These are phyloP conservation scores for Venturia asperata DNA, from an alignment of 2,329 filamentous ascomycete species.

Conservation along the genomic window DNA sequence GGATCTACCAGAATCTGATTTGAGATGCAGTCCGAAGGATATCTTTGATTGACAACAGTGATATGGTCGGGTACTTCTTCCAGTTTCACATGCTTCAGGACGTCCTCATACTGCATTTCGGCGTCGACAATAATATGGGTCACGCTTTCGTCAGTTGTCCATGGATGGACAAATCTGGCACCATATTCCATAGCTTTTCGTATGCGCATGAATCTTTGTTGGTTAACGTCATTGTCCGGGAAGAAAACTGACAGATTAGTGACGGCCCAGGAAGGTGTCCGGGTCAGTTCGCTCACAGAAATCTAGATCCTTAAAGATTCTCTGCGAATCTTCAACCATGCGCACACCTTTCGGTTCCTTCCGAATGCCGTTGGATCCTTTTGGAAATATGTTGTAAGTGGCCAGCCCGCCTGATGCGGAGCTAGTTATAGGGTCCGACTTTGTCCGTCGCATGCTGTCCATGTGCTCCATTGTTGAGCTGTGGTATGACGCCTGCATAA, in stretches of 20 bases:
- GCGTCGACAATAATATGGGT: constrained; percentile 79
- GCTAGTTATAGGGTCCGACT: background rate
- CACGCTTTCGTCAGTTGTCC: constrained; percentile 42
- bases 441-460: background rate
- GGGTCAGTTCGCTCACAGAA: constrained; percentile 25
- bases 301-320: constrained; percentile 30
- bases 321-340: constrained; percentile 28
- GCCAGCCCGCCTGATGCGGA: background rate
- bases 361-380: constrained; percentile 6
- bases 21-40: constrained; percentile 60
- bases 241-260: constrained; percentile 48
- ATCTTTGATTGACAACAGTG: constrained; percentile 59
- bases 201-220: constrained; percentile 62
- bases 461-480: background rate
- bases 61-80: constrained; percentile 44
- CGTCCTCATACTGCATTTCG: constrained; percentile 54
- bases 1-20: constrained; percentile 46
- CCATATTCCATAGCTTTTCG: constrained; percentile 68
- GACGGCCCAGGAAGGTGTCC: background rate
- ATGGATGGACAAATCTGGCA: constrained; percentile 59
- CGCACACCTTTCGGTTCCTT: constrained; percentile 2
- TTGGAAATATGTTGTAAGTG: constrained; percentile 1
- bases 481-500: background rate
- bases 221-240: constrained; percentile 68
- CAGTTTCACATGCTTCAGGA: constrained; percentile 51